These are phyloP conservation scores for Scytalidium lignicola DNA, from an alignment of 2,329 filamentous ascomycete genomes.

Conservation along the genomic window DNA sequence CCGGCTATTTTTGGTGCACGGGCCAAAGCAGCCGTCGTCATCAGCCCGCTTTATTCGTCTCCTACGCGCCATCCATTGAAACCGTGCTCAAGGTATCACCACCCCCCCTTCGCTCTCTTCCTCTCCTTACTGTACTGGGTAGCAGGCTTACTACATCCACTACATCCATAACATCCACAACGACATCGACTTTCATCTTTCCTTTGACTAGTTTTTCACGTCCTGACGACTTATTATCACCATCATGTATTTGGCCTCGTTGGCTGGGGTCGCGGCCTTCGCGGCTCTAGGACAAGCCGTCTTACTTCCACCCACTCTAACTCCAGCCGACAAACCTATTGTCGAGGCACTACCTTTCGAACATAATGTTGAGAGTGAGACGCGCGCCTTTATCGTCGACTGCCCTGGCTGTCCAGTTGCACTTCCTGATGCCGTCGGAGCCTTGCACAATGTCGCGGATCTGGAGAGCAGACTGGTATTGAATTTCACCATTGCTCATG, in stretches of 20 bases:
- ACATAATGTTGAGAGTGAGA: constrained; percentile 31
- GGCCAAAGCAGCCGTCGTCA: neutral
- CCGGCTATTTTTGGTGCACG: neutral
- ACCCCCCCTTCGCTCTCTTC: neutral
- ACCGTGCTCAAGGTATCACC: neutral
- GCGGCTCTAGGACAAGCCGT: constrained; percentile 36
- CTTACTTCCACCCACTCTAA: constrained; percentile 47
- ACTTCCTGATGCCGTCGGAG: constrained; percentile 24
- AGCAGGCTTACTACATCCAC: neutral
- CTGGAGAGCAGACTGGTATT: constrained; percentile 38
- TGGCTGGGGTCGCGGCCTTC: constrained; percentile 14
- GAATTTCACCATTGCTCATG: constrained; percentile 47
- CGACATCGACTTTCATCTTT: neutral
- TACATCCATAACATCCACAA: neutral
- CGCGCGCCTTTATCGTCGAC: constrained; percentile 41
- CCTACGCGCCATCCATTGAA: neutral
- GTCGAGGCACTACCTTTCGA: constrained; percentile 36
- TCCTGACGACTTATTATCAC: neutral
- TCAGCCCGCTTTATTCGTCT: neutral
- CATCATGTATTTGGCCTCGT: constrained; percentile 19
- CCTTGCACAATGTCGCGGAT: constrained; percentile 17
- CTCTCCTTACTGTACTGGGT: neutral
- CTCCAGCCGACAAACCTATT: constrained; percentile 36
- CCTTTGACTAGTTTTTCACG: neutral
- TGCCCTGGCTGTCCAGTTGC: constrained; percentile 49